Percentiles rank a stretch among this genome's conserved stretches.
phyloP scores from a whole-genome alignment of 2,329 filamentous ascomycete species.

The Apiospora phragmitis region DNA sequence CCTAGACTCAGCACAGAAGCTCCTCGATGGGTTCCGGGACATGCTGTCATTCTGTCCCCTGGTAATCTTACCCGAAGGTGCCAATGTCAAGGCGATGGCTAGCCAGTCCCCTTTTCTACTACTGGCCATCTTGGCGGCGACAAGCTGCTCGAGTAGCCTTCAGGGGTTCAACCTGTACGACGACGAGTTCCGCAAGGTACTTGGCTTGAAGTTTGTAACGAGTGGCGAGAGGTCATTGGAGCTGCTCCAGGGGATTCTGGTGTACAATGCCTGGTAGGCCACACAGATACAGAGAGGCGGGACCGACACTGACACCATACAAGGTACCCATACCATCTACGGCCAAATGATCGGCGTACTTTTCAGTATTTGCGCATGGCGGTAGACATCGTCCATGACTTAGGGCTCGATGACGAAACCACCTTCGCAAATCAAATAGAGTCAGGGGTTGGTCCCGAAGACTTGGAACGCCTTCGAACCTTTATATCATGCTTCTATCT shows the following conservation, averaged over 20 bases:
- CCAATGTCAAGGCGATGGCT: conserved; percentile 45
- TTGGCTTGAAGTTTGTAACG: conserved; percentile 58
- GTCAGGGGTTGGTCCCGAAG: conserved; percentile 20
- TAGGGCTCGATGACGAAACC: conserved; percentile 48
- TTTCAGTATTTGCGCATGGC: conserved; percentile 55
- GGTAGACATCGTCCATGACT: conserved; percentile 48
- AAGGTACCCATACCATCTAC: conserved; percentile 57
- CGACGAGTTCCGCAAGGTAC: conserved; percentile 56
- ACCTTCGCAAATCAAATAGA: conserved; percentile 5
- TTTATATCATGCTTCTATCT: conserved; percentile 48
- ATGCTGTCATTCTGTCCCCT: conserved; percentile 47
- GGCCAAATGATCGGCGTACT: conserved; percentile 46
- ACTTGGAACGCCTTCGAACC: conserved; percentile 45
- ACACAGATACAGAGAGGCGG: not conserved
- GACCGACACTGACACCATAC: not conserved
- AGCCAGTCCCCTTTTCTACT: conserved; percentile 52
- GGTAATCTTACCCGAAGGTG: conserved; percentile 40
- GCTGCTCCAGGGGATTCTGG: conserved; percentile 55
- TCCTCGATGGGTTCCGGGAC: conserved; percentile 43
- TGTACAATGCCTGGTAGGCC: conserved; percentile 57
- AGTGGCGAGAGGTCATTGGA: conserved; percentile 58
- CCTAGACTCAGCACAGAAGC: conserved; percentile 49
- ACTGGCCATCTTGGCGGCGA: conserved; percentile 53
- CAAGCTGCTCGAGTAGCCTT: conserved; percentile 47
- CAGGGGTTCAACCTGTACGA: conserved; percentile 57